Evolutionary conservation across 345 rosid genomes (phyloP).

Genomic region (Firmiana major): DNA sequence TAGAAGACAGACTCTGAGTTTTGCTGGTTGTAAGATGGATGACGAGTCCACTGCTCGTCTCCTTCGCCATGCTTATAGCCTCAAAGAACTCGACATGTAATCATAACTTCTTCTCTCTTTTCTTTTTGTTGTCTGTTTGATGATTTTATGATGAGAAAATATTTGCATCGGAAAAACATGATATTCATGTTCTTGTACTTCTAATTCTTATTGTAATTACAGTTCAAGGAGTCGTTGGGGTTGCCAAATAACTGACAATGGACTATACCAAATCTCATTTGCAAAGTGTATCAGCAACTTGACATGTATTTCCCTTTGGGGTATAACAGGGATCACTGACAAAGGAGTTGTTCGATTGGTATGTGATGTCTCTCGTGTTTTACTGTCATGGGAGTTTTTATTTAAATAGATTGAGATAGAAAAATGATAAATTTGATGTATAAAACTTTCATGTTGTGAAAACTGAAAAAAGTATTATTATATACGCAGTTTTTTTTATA

Average conservation of each 20-base stretch:
- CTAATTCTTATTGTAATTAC: slow-evolving; percentile 13
- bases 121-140: background rate
- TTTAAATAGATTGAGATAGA: too few relatives aligned
- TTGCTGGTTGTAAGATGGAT: slow-evolving; percentile 82
- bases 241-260: slow-evolving; percentile 81
- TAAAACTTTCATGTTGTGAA: too few relatives aligned
- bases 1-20: slow-evolving; percentile 61
- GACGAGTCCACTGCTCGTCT: slow-evolving; percentile 76
- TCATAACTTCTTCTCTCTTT: background rate
- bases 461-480: too few relatives aligned
- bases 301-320: slow-evolving; percentile 81
- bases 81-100: slow-evolving; percentile 90
- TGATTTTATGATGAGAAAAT: too few relatives aligned
- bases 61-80: slow-evolving; percentile 61
- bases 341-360: slow-evolving; percentile 87
- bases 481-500: too few relatives aligned
- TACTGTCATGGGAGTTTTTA: background rate
- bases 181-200: background rate
- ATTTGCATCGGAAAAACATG: too few relatives aligned
- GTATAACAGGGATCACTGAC: slow-evolving; percentile 83
- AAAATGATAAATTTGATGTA: too few relatives aligned
- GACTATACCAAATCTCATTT: slow-evolving; percentile 60
- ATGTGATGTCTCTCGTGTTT: slow-evolving; percentile 9
- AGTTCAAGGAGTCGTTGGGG: slow-evolving; percentile 93
- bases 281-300: slow-evolving; percentile 71